A percentile compares a stretch with the other conserved stretches of the same genome.
These are phyloP conservation scores for Ascochyta viciae-villosae DNA, from an alignment of 2,329 filamentous ascomycete species.

Conservation along the genomic window DNA sequence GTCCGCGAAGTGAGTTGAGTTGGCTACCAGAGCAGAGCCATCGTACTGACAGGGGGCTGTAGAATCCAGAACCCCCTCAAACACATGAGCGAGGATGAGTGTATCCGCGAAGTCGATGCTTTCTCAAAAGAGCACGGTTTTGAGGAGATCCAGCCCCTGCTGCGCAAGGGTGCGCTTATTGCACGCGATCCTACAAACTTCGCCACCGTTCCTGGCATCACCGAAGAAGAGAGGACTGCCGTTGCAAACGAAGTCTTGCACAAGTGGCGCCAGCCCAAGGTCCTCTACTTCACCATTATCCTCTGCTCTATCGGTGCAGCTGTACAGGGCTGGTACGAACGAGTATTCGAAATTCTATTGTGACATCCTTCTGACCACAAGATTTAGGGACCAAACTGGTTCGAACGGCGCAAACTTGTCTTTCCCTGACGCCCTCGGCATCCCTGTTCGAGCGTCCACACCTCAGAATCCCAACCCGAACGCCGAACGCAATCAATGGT, in stretches of 20 bases:
- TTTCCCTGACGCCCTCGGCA: slow-evolving; percentile 62
- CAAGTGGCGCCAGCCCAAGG: slow-evolving; percentile 65
- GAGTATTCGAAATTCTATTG: not conserved
- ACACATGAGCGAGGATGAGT: slow-evolving; percentile 37
- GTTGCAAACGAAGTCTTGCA: slow-evolving; percentile 51
- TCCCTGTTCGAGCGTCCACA: slow-evolving; percentile 45
- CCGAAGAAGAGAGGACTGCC: slow-evolving; percentile 25
- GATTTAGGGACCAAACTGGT: slow-evolving; percentile 58
- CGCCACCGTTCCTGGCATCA: slow-evolving; percentile 21
- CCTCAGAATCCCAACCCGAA: slow-evolving; percentile 15
- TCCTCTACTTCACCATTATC: slow-evolving; percentile 69
- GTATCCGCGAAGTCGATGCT: slow-evolving; percentile 60
- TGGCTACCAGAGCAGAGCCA: too few species aligned
- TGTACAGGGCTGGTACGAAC: slow-evolving; percentile 65
- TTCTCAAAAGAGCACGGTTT: slow-evolving; percentile 59
- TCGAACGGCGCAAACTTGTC: slow-evolving; percentile 61
- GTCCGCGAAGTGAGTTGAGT: slow-evolving; percentile 15
- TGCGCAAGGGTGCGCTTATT: slow-evolving; percentile 58
- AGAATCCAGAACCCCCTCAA: slow-evolving; percentile 32
- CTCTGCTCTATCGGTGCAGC: slow-evolving; percentile 72
- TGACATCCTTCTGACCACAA: not conserved
- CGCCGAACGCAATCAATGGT: slow-evolving; percentile 30
- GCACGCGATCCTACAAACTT: slow-evolving; percentile 48
- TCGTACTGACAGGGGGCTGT: not conserved
- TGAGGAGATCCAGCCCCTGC: slow-evolving; percentile 53